phyloP scores from a whole-genome alignment of 2,329 filamentous ascomycete species.

The Pestalotiopsis fici region DNA sequence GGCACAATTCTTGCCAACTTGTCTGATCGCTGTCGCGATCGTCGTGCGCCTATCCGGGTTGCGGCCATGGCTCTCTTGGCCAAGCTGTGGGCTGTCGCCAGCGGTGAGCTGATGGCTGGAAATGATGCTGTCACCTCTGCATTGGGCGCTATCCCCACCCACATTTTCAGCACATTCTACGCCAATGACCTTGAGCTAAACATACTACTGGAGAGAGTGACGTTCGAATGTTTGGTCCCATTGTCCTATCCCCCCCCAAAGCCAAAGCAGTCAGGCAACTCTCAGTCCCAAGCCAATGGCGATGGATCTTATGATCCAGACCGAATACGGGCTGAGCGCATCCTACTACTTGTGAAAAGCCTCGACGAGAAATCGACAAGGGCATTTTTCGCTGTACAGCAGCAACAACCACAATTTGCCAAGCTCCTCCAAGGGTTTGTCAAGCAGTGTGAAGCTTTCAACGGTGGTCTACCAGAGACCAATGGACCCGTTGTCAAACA shows the following conservation, averaged over 20 bases:
- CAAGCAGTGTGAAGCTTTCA: constrained; percentile 83
- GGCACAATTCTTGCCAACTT: constrained; percentile 81
- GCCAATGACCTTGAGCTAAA: constrained; percentile 88
- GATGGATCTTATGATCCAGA: constrained; percentile 63
- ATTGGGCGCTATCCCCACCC: constrained; percentile 80
- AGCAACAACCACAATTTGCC: constrained; percentile 73
- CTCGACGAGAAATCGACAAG: constrained; percentile 78
- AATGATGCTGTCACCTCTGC: constrained; percentile 74
- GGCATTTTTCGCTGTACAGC: constrained; percentile 86
- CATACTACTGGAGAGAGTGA: constrained; percentile 77
- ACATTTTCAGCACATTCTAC: constrained; percentile 85
- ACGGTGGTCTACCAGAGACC: constrained; percentile 80
- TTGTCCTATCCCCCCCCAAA: constrained; percentile 79
- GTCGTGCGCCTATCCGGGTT: constrained; percentile 76
- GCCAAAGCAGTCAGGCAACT: constrained; percentile 56
- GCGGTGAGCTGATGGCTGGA: constrained; percentile 81
- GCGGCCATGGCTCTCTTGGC: constrained; percentile 85
- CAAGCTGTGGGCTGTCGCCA: constrained; percentile 91
- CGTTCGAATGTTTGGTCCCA: constrained; percentile 88
- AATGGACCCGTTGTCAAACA: constrained; percentile 69
- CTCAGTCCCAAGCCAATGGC: constrained; percentile 49
- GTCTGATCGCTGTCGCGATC: constrained; percentile 86
- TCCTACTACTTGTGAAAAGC: constrained; percentile 78
- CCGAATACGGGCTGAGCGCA: constrained; percentile 79
- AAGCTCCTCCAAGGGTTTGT: constrained; percentile 76